Conservation (phyloP, 2,329 filamentous ascomycete species). For the Penicillium griseofulvum region DNA sequence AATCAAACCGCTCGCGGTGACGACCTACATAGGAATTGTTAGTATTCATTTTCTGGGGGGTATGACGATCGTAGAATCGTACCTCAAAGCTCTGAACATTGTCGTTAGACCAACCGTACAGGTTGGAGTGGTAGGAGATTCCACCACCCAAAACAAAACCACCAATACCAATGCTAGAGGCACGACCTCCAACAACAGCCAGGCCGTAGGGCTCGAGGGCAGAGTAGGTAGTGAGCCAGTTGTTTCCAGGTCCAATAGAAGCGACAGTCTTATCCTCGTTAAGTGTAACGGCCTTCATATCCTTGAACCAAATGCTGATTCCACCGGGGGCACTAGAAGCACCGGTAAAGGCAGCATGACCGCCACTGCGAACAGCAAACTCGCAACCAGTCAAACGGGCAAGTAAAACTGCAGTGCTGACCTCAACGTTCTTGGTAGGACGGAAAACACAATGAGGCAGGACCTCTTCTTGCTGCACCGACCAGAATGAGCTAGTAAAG, state of each 20-base stretch:
- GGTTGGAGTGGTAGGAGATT: conserved; percentile 33
- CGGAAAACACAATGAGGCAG: conserved; percentile 37
- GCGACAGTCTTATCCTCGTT: conserved; percentile 28
- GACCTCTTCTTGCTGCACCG: conserved; percentile 36
- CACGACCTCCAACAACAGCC: conserved; percentile 36
- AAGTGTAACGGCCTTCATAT: conserved; percentile 30
- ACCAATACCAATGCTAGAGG: conserved; percentile 22
- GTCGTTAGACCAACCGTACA: conserved; percentile 38
- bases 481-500: conserved; percentile 34
- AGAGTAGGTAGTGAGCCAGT: conserved; percentile 36
- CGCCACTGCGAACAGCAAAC: conserved; percentile 58
- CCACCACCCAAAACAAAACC: conserved; percentile 29
- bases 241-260: conserved; percentile 34
- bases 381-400: conserved; percentile 32
- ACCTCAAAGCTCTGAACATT: conserved; percentile 37
- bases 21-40: conserved; percentile 11
- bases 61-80: not conserved
- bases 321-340: conserved; percentile 51
- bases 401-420: conserved; percentile 34
- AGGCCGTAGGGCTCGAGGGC: conserved; percentile 32
- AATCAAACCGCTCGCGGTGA: conserved; percentile 30
- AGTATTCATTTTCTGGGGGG: not conserved
- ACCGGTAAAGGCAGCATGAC: conserved; percentile 57
- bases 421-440: conserved; percentile 27
- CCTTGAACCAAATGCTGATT: conserved; percentile 34